These are phyloP conservation scores for Neurospora intermedia DNA, from an alignment of 495 filamentous ascomycete genomes.

Conservation along the genomic window DNA sequence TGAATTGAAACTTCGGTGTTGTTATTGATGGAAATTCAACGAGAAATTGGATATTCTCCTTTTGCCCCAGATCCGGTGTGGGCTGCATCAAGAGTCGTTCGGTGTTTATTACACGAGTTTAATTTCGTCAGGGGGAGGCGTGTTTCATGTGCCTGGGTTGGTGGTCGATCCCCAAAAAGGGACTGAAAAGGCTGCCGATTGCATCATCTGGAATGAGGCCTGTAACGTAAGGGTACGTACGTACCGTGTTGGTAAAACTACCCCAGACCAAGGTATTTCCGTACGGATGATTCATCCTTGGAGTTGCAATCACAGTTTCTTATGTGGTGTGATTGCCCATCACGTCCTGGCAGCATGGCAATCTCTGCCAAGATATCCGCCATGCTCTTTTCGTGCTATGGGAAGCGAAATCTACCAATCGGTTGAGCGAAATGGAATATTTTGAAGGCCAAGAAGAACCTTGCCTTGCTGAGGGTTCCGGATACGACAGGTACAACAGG, in stretches of 20 bases:
- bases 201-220: not conserved
- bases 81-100: not conserved
- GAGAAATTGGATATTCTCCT: not conserved
- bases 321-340: not conserved
- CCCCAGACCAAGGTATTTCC: not conserved
- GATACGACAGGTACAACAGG: not conserved
- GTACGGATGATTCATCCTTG: not conserved
- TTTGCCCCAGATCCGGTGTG: not conserved
- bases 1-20: not conserved
- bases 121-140: not conserved
- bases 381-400: not conserved
- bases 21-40: not conserved
- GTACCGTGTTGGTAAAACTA: not conserved
- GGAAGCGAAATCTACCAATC: not conserved
- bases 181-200: not conserved
- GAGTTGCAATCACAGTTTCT: not conserved
- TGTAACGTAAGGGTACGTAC: not conserved
- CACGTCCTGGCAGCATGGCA: not conserved
- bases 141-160: not conserved
- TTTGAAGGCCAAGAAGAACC: not conserved
- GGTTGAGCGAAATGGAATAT: not conserved
- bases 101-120: not conserved
- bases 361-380: not conserved
- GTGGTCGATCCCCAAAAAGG: not conserved
- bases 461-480: not conserved